A percentile compares a stretch with the other conserved stretches of the same genome.
These are phyloP conservation scores for Globisporangium heterothallicum DNA, from an alignment of 352 stramenopile genomes.

Conservation along the genomic window DNA sequence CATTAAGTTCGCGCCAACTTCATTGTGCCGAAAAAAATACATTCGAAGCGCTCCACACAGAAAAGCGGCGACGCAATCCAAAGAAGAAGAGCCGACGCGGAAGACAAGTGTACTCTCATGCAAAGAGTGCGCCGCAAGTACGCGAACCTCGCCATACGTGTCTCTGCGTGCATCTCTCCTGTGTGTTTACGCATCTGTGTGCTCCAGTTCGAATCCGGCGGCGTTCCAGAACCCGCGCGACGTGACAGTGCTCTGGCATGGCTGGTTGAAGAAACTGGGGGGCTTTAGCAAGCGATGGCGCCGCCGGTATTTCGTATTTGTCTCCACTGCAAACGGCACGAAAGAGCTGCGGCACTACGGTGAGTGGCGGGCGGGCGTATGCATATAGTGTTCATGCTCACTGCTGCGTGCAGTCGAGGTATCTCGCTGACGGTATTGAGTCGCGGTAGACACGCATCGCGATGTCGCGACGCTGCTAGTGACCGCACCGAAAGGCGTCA, in stretches of 20 bases:
- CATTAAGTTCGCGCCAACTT: background rate
- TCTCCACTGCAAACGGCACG: conserved; percentile 54
- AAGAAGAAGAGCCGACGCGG: background rate
- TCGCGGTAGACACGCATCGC: conserved; percentile 39
- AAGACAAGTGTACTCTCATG: conserved; percentile 23
- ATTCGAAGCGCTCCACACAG: background rate
- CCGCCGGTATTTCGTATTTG: conserved; percentile 72
- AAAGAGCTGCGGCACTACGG: conserved; percentile 78
- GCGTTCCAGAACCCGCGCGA: conserved; percentile 44
- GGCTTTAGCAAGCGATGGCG: conserved; percentile 81
- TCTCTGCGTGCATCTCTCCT: background rate
- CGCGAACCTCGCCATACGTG: no score
- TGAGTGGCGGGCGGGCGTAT: conserved; percentile 16
- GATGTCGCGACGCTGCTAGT: conserved; percentile 52
- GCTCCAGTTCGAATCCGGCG: conserved; percentile 36
- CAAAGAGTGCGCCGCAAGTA: conserved; percentile 50
- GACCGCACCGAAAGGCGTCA: conserved; percentile 68
- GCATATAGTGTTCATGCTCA: no score
- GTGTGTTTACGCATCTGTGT: background rate
- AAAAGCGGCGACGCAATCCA: background rate
- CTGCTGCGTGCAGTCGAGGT: no score
- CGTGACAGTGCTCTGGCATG: conserved; percentile 75
- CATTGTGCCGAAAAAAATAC: background rate
- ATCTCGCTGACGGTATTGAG: background rate
- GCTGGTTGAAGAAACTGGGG: conserved; percentile 81